A percentile compares a stretch with the other conserved stretches of the same genome.
Conservation (phyloP, 495 filamentous ascomycete species). For the Podospora pseudoanserina region DNA sequence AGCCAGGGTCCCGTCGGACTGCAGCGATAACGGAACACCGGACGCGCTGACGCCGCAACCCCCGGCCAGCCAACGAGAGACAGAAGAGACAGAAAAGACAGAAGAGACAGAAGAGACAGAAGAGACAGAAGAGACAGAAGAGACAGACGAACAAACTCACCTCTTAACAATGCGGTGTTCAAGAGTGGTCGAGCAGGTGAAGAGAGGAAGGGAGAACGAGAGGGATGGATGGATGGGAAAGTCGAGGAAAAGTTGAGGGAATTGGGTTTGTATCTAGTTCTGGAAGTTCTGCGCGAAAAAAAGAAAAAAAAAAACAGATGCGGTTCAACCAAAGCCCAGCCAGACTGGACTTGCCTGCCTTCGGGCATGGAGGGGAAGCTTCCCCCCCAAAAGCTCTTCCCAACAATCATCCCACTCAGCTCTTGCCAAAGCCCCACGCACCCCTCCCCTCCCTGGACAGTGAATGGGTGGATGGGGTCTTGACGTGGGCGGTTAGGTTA, state of each 20-base stretch:
- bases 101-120: too few species aligned
- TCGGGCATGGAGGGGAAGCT: slow-evolving; percentile 16
- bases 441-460: slow-evolving; percentile 5
- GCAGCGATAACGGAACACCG: slow-evolving; percentile 9
- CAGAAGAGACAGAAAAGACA: too few species aligned
- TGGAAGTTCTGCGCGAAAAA: slow-evolving; percentile 19
- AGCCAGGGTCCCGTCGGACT: neutral
- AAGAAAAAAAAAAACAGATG: slow-evolving; percentile 3
- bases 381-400: slow-evolving; percentile 15
- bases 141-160: neutral
- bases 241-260: slow-evolving; percentile 7
- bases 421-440: slow-evolving; percentile 13
- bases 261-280: neutral
- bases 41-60: neutral
- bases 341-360: slow-evolving; percentile 2
- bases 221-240: neutral
- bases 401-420: slow-evolving; percentile 20
- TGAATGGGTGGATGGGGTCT: neutral
- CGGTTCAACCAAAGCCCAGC: slow-evolving; percentile 9
- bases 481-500: neutral
- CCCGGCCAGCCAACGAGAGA: neutral
- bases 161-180: neutral
- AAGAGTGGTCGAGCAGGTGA: neutral
- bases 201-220: neutral
- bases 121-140: too few species aligned